Conservation (phyloP, 2,329 filamentous ascomycete genomes). For the Mycogone perniciosa region DNA sequence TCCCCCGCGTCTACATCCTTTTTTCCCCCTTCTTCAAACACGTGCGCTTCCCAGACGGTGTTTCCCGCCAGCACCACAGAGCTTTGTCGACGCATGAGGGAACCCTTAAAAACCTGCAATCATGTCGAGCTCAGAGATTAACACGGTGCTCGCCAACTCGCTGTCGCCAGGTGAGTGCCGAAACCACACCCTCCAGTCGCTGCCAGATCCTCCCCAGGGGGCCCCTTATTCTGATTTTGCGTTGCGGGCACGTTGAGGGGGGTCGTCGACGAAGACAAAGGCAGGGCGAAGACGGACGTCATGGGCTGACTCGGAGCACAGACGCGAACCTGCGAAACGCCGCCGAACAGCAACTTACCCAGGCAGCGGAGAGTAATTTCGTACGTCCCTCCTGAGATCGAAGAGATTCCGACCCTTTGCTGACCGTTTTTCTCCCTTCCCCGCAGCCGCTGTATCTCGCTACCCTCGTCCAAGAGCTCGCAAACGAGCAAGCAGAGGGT, state of each 20-base stretch:
- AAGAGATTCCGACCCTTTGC: conserved; percentile 12
- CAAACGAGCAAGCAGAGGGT: conserved; percentile 77
- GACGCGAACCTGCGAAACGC: conserved; percentile 84
- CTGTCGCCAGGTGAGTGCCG: conserved; percentile 76
- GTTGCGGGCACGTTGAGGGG: neutral
- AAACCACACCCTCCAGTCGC: conserved; percentile 12
- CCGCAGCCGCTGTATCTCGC: conserved; percentile 80
- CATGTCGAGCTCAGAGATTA: conserved; percentile 84
- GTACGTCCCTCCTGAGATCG: conserved; percentile 45
- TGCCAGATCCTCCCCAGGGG: conserved; percentile 1
- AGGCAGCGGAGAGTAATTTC: conserved; percentile 92
- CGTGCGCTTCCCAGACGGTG: conserved; percentile 23
- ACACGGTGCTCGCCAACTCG: conserved; percentile 94
- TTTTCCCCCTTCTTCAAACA: conserved; percentile 19
- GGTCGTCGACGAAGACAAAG: neutral
- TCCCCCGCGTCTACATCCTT: conserved; percentile 18
- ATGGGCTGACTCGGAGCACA: conserved; percentile 39
- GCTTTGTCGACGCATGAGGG: conserved; percentile 32
- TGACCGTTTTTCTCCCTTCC: conserved; percentile 19
- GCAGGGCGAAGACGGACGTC: conserved; percentile 14
- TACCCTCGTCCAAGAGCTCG: conserved; percentile 87
- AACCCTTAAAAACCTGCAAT: conserved; percentile 32
- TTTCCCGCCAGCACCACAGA: conserved; percentile 18
- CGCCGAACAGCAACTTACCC: conserved; percentile 88
- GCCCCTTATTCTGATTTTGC: neutral